A percentile compares a stretch with the other conserved stretches of the same genome.
Conservation (phyloP, 257 asterid species). For the Primulina tabacum region DNA sequence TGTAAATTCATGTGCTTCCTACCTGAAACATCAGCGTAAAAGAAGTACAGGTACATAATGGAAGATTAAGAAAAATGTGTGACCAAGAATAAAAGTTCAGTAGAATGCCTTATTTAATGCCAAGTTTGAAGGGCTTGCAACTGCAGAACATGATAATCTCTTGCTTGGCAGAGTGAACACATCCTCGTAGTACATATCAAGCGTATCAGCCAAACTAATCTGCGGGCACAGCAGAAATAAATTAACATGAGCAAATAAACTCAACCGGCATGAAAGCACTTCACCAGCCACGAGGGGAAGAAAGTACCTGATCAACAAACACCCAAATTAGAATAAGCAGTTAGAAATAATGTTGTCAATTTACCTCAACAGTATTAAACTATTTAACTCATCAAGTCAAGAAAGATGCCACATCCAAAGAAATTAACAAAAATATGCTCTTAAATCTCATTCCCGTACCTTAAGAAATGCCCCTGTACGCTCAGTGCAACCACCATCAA, state of each 20-base stretch:
- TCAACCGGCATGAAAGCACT: not conserved
- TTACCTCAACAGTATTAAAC: too few relatives aligned
- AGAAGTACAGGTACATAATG: too few relatives aligned
- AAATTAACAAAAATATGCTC: not conserved
- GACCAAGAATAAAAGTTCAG: conserved; percentile 1
- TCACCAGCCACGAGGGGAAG: not conserved
- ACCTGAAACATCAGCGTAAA: too few relatives aligned
- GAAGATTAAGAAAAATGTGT: too few relatives aligned
- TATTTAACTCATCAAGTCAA: too few relatives aligned
- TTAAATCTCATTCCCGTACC: not conserved
- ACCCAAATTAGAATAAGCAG: not conserved
- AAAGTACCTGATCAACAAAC: too few relatives aligned
- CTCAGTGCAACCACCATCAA: conserved; percentile 4
- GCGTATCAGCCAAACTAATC: conserved; percentile 68
- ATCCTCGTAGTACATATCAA: conserved; percentile 91
- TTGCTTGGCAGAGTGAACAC: conserved; percentile 69
- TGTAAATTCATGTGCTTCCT: not conserved
- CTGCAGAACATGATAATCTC: conserved; percentile 51
- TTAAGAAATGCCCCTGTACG: not conserved
- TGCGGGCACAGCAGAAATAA: conserved; percentile 32
- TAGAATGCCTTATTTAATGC: conserved; percentile 48
- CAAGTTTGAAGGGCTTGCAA: conserved; percentile 47
- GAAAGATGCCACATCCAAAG: too few relatives aligned
- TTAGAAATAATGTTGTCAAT: too few relatives aligned
- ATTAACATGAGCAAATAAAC: conserved; percentile 8